phyloP scores from a whole-genome alignment of 345 rosid genomes.

The Salix dunnii region DNA sequence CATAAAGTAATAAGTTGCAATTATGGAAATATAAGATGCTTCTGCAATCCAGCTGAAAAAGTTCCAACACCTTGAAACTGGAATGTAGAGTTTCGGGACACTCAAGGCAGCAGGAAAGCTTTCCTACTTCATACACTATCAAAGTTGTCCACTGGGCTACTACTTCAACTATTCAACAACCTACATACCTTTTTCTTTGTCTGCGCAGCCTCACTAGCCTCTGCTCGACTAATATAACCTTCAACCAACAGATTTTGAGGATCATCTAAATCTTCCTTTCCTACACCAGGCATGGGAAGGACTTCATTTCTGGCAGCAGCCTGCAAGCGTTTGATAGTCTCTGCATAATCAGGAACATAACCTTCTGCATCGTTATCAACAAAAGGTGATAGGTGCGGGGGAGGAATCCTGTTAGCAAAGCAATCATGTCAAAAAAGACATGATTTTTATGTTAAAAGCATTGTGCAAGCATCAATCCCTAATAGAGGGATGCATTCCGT shows the following conservation, averaged over 20 bases:
- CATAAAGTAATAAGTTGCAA: too few relatives aligned
- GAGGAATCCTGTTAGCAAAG: conserved; percentile 53
- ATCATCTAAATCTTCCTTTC: conserved; percentile 67
- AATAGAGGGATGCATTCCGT: neutral
- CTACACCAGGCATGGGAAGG: conserved; percentile 80
- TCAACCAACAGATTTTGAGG: conserved; percentile 70
- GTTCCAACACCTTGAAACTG: too few relatives aligned
- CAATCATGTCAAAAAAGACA: neutral
- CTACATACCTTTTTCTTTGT: conserved; percentile 52
- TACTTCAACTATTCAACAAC: neutral
- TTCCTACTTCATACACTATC: neutral
- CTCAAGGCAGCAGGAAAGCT: neutral
- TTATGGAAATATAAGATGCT: too few relatives aligned
- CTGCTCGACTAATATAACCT: conserved; percentile 62
- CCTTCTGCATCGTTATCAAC: conserved; percentile 88
- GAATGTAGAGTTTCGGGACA: too few relatives aligned
- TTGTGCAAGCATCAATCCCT: neutral
- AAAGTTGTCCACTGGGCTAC: neutral
- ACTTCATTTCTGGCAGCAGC: conserved; percentile 76
- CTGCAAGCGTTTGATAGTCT: conserved; percentile 64
- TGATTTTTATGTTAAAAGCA: neutral
- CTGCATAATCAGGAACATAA: conserved; percentile 86
- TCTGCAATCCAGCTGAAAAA: too few relatives aligned
- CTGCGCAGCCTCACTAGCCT: conserved; percentile 73
- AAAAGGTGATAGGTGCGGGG: conserved; percentile 89